Evolutionary conservation across 116 monocot species (phyloP).

Genomic region (Dioscorea cayenensis): DNA sequence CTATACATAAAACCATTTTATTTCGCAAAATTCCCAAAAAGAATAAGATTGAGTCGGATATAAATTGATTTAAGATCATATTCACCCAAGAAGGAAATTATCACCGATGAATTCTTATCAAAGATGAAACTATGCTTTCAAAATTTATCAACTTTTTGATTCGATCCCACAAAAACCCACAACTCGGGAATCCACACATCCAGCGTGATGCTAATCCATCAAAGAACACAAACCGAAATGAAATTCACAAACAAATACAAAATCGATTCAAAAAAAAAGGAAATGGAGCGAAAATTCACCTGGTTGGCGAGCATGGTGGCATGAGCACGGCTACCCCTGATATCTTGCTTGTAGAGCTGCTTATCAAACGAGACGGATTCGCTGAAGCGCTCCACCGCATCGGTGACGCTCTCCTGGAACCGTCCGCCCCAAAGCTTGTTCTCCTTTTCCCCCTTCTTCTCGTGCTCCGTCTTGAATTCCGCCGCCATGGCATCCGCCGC

Average conservation of each 20-base stretch:
- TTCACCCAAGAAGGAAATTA: too few relatives aligned
- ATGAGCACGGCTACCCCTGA: constrained; percentile 82
- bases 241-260: background rate
- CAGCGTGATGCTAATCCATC: background rate
- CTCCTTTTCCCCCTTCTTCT: constrained; percentile 32
- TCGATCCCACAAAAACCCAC: background rate
- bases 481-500: background rate
- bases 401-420: constrained; percentile 77
- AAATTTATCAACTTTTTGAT: background rate
- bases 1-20: too few relatives aligned
- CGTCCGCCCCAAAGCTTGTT: constrained; percentile 89
- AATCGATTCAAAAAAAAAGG: background rate
- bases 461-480: background rate
- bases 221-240: background rate
- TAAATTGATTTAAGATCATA: too few relatives aligned
- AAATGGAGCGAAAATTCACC: constrained; percentile 18
- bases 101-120: background rate
- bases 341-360: constrained; percentile 87
- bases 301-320: constrained; percentile 86
- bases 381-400: constrained; percentile 77
- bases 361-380: constrained; percentile 93
- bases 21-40: too few relatives aligned
- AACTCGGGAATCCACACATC: background rate
- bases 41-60: too few relatives aligned
- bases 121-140: background rate